Evolutionary conservation across 352 stramenopile species (phyloP).

Genomic region (Globisporangium nagaii): DNA sequence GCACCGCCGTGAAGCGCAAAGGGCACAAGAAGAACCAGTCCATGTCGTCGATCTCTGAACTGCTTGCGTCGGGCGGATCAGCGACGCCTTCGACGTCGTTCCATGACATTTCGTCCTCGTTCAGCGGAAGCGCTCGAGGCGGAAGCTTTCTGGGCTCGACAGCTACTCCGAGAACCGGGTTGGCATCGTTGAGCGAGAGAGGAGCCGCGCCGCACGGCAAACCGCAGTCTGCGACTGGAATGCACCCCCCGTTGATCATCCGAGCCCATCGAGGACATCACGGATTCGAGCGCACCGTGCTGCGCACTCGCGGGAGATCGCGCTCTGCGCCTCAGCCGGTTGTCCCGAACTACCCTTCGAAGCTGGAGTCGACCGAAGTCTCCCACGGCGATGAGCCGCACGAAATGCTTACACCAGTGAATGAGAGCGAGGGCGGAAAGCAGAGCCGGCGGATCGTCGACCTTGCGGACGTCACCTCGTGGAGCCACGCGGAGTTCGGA

Average conservation of each 20-base stretch:
- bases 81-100: conserved; percentile 43
- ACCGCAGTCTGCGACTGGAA: background rate
- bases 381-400: conserved; percentile 6
- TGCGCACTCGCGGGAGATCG: conserved; percentile 42
- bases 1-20: conserved; percentile 46
- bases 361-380: background rate
- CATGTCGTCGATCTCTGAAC: conserved; percentile 85
- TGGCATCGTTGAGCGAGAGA: conserved; percentile 67
- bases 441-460: conserved; percentile 34
- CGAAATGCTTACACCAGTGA: conserved; percentile 20
- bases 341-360: background rate
- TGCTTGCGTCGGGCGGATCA: conserved; percentile 45
- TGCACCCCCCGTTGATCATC: conserved; percentile 9
- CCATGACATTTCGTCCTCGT: conserved; percentile 46
- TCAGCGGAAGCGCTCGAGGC: conserved; percentile 19
- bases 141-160: conserved; percentile 41
- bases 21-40: conserved; percentile 87
- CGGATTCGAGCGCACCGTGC: conserved; percentile 17
- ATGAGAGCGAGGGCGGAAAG: conserved; percentile 2
- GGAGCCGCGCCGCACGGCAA: conserved; percentile 20
- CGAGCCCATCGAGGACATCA: conserved; percentile 7
- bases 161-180: conserved; percentile 55
- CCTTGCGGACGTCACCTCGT: conserved; percentile 46
- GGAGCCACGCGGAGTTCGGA: conserved; percentile 15
- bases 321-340: conserved; percentile 50